Evolutionary conservation across 768 basidiomycete species (phyloP).

Genomic region (Pleurotus eryngii): DNA sequence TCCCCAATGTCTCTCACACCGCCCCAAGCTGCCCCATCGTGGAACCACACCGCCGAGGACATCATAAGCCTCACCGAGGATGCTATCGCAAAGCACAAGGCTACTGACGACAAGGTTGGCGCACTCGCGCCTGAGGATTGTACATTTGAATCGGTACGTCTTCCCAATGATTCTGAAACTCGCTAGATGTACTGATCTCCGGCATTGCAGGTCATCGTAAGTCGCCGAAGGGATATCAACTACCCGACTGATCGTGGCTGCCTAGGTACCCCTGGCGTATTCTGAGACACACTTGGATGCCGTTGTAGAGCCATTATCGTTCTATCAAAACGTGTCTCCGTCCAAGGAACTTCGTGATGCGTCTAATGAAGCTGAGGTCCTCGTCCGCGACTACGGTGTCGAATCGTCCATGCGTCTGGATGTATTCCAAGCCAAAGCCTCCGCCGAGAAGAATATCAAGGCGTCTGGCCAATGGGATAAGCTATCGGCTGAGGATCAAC

Average conservation of each 20-base stretch:
- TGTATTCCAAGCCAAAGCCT: slow-evolving; percentile 68
- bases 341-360: slow-evolving; percentile 78
- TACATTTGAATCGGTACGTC: slow-evolving; percentile 63
- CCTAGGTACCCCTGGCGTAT: slow-evolving; percentile 55
- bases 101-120: slow-evolving; percentile 55
- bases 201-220: slow-evolving; percentile 63
- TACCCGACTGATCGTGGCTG: slow-evolving; percentile 1
- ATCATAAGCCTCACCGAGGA: slow-evolving; percentile 55
- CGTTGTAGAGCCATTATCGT: slow-evolving; percentile 57
- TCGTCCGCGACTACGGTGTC: slow-evolving; percentile 66
- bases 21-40: slow-evolving; percentile 62
- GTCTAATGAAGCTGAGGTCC: slow-evolving; percentile 69
- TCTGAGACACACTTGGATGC: slow-evolving; percentile 54
- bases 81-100: slow-evolving; percentile 54
- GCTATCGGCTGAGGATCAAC: slow-evolving; percentile 62
- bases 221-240: slow-evolving; percentile 23
- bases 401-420: slow-evolving; percentile 82
- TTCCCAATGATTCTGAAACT: not conserved
- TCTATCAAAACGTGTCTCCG: slow-evolving; percentile 82
- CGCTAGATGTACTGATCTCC: not conserved
- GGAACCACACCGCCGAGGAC: slow-evolving; percentile 65
- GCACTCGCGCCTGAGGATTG: slow-evolving; percentile 53
- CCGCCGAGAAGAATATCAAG: slow-evolving; percentile 68
- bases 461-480: slow-evolving; percentile 57
- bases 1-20: slow-evolving; percentile 46